Percentiles rank a stretch among this genome's conserved stretches.
phyloP scores from a whole-genome alignment of 495 filamentous ascomycete species.

The Elaphomyces granulatus region DNA sequence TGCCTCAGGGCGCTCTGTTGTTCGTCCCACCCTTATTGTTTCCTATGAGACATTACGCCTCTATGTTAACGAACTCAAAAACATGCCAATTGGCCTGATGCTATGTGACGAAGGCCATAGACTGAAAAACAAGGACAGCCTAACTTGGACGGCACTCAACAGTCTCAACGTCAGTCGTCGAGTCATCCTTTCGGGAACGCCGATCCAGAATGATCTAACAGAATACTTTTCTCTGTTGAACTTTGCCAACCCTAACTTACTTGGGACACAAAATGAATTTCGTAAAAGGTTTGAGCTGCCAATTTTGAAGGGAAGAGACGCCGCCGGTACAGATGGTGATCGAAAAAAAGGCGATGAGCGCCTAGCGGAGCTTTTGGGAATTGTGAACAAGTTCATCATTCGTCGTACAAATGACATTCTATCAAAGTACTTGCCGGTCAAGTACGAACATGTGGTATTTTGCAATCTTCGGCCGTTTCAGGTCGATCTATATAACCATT shows the following conservation, averaged over 20 bases:
- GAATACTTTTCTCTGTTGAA: constrained; percentile 95
- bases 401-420: constrained; percentile 95
- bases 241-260: constrained; percentile 88
- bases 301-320: constrained; percentile 85
- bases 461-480: constrained; percentile 93
- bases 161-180: constrained; percentile 77
- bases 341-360: constrained; percentile 75
- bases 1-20: constrained; percentile 74
- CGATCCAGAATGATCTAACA: constrained; percentile 94
- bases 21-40: constrained; percentile 94
- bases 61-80: constrained; percentile 75
- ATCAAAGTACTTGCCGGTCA: constrained; percentile 94
- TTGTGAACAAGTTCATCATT: constrained; percentile 99
- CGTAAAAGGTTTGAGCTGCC: constrained; percentile 90
- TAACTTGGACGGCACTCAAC: constrained; percentile 84
- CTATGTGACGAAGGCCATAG: constrained; percentile 98
- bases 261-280: constrained; percentile 83
- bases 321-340: constrained; percentile 72
- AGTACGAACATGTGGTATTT: constrained; percentile 99
- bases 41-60: constrained; percentile 93
- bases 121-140: constrained; percentile 94
- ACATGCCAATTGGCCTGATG: constrained; percentile 79
- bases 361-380: constrained; percentile 57
- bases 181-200: constrained; percentile 93
- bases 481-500: constrained; percentile 84